A percentile compares a stretch with the other conserved stretches of the same genome.
Evolutionary conservation across 169 alveolate species (phyloP).

Genomic region (Plasmodium coatneyi): DNA sequence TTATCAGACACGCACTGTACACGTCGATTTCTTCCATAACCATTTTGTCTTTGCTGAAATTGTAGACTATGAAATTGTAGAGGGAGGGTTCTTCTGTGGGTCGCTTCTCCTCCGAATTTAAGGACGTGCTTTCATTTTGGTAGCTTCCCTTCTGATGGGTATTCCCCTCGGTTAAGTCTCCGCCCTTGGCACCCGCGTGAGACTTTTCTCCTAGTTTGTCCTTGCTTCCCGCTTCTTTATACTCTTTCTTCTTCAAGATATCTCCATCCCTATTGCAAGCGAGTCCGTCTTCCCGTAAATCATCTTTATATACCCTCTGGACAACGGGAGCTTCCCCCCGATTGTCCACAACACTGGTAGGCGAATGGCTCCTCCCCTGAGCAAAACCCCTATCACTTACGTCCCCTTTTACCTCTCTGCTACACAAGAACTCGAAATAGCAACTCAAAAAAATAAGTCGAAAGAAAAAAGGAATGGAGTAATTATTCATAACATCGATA

Average conservation of each 20-base stretch:
- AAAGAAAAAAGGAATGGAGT: slow-evolving; percentile 61
- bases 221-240: not conserved
- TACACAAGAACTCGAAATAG: slow-evolving; percentile 43
- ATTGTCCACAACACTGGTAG: not conserved
- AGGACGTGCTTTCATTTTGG: not conserved
- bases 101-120: not conserved
- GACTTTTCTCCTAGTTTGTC: not conserved
- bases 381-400: not conserved
- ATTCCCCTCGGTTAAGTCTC: not conserved
- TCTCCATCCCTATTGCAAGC: not conserved
- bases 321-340: not conserved
- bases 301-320: not conserved
- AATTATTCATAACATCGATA: slow-evolving; percentile 60
- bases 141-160: not conserved
- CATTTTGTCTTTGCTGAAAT: slow-evolving; percentile 32
- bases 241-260: not conserved
- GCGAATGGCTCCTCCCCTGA: not conserved
- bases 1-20: slow-evolving; percentile 55
- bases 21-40: slow-evolving; percentile 45
- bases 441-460: slow-evolving; percentile 62
- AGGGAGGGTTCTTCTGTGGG: not conserved
- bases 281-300: not conserved
- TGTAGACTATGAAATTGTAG: slow-evolving; percentile 38
- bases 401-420: not conserved
- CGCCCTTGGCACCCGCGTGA: not conserved